These are phyloP conservation scores for Afroboletus lepidellus DNA, from an alignment of 1,284 basidiomycete genomes.

Conservation along the genomic window DNA sequence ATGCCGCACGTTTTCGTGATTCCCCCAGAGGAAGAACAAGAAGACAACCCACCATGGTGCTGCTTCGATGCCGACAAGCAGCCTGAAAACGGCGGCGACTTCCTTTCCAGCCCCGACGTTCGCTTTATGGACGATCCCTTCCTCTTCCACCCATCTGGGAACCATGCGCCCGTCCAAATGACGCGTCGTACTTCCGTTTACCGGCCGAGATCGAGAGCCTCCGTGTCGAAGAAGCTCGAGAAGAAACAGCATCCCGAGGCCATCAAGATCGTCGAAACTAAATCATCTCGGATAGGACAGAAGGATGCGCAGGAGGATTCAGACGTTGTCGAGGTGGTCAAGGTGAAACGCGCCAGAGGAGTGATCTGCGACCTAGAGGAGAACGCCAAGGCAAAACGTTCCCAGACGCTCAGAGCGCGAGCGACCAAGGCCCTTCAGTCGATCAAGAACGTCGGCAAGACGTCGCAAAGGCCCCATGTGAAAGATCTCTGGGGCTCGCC, in stretches of 20 bases:
- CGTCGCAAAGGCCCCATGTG: slow-evolving; percentile 37
- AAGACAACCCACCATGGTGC: slow-evolving; percentile 55
- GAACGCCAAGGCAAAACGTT: slow-evolving; percentile 39
- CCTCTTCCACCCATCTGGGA: slow-evolving; percentile 24
- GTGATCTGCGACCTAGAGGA: slow-evolving; percentile 28
- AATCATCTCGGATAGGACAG: slow-evolving; percentile 22
- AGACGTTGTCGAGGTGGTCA: slow-evolving; percentile 68
- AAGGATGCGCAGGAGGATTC: slow-evolving; percentile 33
- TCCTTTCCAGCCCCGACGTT: slow-evolving; percentile 39
- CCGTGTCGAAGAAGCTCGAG: slow-evolving; percentile 33
- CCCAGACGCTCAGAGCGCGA: slow-evolving; percentile 54
- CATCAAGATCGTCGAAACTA: slow-evolving; percentile 26
- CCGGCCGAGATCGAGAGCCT: slow-evolving; percentile 20
- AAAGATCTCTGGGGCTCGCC: slow-evolving; percentile 40
- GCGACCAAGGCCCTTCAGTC: slow-evolving; percentile 62
- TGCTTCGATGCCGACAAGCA: slow-evolving; percentile 58
- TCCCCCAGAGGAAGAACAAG: slow-evolving; percentile 69
- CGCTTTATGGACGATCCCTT: slow-evolving; percentile 43
- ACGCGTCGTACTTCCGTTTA: slow-evolving; percentile 21
- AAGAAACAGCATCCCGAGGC: slow-evolving; percentile 33
- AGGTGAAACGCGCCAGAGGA: slow-evolving; percentile 51
- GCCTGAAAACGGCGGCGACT: slow-evolving; percentile 24
- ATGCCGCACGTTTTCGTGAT: slow-evolving; percentile 67
- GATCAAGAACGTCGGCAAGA: slow-evolving; percentile 53
- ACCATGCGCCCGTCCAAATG: slow-evolving; percentile 15